phyloP scores from a whole-genome alignment of 2,329 filamentous ascomycete genomes.

The Ophiostoma novo-ulmi region DNA sequence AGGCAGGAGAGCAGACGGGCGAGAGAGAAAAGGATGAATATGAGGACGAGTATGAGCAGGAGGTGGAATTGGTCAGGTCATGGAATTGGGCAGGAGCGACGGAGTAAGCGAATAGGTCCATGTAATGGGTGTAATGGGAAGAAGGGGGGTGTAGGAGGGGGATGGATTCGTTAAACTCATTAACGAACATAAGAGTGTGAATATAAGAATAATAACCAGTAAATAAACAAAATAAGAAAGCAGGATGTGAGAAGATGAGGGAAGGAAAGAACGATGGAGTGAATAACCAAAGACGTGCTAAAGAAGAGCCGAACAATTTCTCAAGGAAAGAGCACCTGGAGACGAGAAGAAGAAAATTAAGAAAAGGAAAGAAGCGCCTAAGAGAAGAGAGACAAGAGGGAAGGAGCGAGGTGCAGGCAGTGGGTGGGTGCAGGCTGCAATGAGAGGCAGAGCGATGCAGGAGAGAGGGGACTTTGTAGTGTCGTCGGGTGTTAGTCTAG shows the following conservation, averaged over 20 bases:
- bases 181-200: neutral
- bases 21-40: neutral
- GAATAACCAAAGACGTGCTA: neutral
- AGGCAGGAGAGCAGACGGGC: neutral
- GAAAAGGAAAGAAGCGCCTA: slow-evolving; percentile 12
- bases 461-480: slow-evolving; percentile 16
- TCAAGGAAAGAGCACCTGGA: neutral
- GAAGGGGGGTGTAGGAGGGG: neutral
- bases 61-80: slow-evolving; percentile 6
- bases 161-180: neutral
- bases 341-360: neutral
- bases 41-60: neutral
- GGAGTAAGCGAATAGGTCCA: slow-evolving; percentile 13
- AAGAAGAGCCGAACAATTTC: neutral
- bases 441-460: slow-evolving; percentile 9
- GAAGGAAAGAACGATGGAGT: neutral
- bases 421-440: neutral
- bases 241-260: neutral
- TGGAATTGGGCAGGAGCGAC: slow-evolving; percentile 3
- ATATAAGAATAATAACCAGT: neutral
- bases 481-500: slow-evolving; percentile 2
- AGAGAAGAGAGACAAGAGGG: slow-evolving; percentile 1
- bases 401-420: slow-evolving; percentile 15
- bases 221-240: neutral
- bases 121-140: slow-evolving; percentile 6